Evolutionary conservation across 139 green algal species (phyloP).

Genomic region (Chlorella sp.): DNA sequence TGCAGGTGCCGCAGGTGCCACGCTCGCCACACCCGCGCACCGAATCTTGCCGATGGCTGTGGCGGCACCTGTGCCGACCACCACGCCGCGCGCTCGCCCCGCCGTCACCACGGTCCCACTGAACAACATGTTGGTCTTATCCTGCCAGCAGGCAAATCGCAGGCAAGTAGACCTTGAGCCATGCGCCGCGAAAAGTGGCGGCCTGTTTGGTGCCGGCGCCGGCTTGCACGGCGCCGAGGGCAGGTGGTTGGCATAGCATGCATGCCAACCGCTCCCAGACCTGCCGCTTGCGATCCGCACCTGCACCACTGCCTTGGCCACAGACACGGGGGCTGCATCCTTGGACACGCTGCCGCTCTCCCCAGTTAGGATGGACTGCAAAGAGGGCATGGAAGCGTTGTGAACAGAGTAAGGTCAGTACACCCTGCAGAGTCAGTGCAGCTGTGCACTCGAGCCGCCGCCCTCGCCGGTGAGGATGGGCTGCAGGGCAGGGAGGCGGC

Average conservation of each 20-base stretch:
- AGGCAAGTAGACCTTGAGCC: too few species aligned
- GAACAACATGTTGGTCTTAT: constrained; percentile 98
- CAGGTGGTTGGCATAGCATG: too few species aligned
- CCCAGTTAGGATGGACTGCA: constrained; percentile 91
- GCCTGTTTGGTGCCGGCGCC: too few species aligned
- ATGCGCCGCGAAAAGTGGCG: too few species aligned
- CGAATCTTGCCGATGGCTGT: constrained; percentile 98
- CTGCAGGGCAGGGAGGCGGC: neutral
- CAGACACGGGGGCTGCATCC: constrained; percentile 49
- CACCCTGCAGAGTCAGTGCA: too few species aligned
- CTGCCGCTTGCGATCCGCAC: neutral
- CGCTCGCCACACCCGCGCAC: too few species aligned
- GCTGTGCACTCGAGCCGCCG: too few species aligned
- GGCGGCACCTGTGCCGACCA: constrained; percentile 89
- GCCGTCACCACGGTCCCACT: constrained; percentile 95
- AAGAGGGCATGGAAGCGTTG: too few species aligned
- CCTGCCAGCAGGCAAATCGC: too few species aligned
- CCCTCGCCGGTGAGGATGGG: neutral
- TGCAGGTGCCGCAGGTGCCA: too few species aligned
- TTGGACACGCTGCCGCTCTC: constrained; percentile 91
- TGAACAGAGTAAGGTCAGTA: neutral
- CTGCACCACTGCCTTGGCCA: constrained; percentile 57
- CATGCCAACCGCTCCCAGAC: too few species aligned
- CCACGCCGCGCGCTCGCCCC: constrained; percentile 80
- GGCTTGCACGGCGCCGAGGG: too few species aligned